Conservation (phyloP, 176 grass and related monocot species). For the Neostapfia colusana region DNA sequence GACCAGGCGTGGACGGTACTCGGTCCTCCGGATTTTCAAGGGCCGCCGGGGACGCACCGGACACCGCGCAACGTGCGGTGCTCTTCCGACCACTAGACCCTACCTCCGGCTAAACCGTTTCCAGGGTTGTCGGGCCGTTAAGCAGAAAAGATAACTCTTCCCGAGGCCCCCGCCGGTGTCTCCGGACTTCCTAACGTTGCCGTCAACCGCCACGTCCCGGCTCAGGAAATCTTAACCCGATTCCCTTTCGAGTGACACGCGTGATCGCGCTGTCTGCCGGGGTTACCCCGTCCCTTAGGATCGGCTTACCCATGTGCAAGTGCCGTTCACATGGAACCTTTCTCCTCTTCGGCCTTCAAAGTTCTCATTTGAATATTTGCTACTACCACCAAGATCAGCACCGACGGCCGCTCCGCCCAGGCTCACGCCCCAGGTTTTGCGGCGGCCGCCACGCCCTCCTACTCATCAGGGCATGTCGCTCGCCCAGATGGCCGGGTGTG, state of each 20-base stretch:
- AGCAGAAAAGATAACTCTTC: no score
- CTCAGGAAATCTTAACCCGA: conserved; percentile 61
- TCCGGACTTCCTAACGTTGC: no score
- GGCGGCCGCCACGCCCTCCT: conserved; percentile 54
- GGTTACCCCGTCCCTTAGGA: conserved; percentile 41
- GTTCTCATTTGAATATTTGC: conserved; percentile 80
- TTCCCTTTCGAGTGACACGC: conserved; percentile 48
- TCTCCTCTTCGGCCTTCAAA: conserved; percentile 82
- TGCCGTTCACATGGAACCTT: conserved; percentile 84
- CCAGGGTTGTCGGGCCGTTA: no score
- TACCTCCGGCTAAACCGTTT: no score
- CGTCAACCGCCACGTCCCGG: no score
- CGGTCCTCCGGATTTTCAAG: no score
- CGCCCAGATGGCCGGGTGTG: conserved; percentile 60
- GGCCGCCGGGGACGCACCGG: no score
- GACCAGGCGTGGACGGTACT: no score
- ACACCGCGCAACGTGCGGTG: no score
- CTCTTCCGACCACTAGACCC: no score
- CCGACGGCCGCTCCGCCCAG: conserved; percentile 54
- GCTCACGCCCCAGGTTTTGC: conserved; percentile 61
- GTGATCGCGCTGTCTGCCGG: not conserved
- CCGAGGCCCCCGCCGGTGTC: no score
- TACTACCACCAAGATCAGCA: conserved; percentile 76
- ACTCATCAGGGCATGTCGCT: conserved; percentile 10
- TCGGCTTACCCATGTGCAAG: conserved; percentile 66